These are phyloP conservation scores for Stemphylium beticola DNA, from an alignment of 2,329 filamentous ascomycete genomes.

Conservation along the genomic window DNA sequence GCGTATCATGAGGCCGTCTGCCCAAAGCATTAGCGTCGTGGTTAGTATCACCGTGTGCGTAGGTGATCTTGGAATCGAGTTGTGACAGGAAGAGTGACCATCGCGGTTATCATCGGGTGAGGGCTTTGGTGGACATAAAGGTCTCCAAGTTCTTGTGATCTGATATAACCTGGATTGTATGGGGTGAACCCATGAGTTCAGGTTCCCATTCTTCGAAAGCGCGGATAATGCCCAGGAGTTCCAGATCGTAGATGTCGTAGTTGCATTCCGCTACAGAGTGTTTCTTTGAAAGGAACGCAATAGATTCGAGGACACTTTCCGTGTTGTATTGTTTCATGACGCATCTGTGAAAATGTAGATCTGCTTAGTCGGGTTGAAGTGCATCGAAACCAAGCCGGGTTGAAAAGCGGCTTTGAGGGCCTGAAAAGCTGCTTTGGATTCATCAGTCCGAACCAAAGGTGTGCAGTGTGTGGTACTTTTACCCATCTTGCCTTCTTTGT, in stretches of 20 bases:
- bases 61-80: background rate
- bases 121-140: background rate
- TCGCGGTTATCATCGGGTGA: background rate
- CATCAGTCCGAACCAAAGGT: background rate
- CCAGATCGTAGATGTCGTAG: background rate
- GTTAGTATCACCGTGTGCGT: background rate
- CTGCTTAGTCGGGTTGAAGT: background rate
- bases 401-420: background rate
- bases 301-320: background rate
- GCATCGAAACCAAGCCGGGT: background rate
- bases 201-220: background rate
- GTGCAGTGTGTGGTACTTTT: no score
- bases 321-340: background rate
- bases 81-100: background rate
- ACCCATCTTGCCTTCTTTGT: no score
- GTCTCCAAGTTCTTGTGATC: background rate
- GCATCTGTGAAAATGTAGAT: background rate
- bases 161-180: background rate
- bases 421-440: background rate
- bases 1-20: background rate
- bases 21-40: background rate
- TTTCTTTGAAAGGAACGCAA: background rate
- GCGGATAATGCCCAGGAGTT: background rate
- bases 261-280: background rate
- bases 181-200: background rate